phyloP scores from a whole-genome alignment of 148 eudicot genomes.

The Amaranthus hypochondriacus region DNA sequence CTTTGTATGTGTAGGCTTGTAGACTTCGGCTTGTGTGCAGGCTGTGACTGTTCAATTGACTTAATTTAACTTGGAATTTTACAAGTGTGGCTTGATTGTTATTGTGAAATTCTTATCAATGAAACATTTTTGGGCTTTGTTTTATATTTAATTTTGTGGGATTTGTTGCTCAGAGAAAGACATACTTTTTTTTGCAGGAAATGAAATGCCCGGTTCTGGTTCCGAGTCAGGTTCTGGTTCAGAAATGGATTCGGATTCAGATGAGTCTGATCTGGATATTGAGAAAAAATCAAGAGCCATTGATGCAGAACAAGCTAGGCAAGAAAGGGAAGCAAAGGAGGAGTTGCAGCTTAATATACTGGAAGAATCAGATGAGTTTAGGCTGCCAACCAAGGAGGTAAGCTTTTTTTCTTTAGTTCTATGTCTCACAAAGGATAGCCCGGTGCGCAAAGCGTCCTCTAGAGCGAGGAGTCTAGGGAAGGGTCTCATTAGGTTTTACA shows the following conservation, averaged over 20 bases:
- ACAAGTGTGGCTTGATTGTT: too few species aligned
- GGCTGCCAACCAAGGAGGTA: constrained; percentile 69
- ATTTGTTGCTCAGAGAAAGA: constrained; percentile 18
- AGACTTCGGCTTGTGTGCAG: too few species aligned
- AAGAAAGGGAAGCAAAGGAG: constrained; percentile 47
- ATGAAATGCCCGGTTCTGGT: constrained; percentile 24
- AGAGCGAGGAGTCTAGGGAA: too few species aligned
- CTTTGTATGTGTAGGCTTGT: too few species aligned
- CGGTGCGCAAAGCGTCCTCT: too few species aligned
- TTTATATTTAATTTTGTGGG: not conserved
- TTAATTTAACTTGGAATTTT: too few species aligned
- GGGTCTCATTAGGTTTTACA: not conserved
- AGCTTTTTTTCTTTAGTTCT: not conserved
- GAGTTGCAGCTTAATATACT: constrained; percentile 56
- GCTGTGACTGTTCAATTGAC: too few species aligned
- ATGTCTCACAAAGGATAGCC: not conserved
- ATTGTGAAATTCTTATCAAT: too few species aligned
- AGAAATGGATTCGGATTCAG: constrained; percentile 38
- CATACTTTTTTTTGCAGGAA: constrained; percentile 8
- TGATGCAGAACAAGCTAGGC: constrained; percentile 38
- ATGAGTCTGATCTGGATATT: constrained; percentile 47
- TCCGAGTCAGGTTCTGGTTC: constrained; percentile 33
- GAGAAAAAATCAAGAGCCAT: constrained; percentile 42
- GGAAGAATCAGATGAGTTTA: constrained; percentile 62
- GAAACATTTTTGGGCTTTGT: not conserved